Conservation (phyloP, 495 filamentous ascomycete genomes). For the Annulohypoxylon nitens region DNA sequence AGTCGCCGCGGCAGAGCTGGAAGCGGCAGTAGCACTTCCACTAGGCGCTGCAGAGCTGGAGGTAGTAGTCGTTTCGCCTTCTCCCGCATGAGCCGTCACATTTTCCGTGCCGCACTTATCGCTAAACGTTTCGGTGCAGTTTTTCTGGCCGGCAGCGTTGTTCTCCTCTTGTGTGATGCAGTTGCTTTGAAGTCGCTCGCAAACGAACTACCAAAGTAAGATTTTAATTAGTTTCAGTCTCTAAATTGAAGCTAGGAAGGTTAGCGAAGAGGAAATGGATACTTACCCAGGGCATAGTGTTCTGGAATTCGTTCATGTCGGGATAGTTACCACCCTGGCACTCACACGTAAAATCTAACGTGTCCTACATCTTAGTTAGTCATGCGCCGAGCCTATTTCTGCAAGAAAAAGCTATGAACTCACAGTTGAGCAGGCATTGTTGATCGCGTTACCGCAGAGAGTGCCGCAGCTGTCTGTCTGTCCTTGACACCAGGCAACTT, state of each 20-base stretch:
- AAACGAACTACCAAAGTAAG: conserved; percentile 49
- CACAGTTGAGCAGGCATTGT: conserved; percentile 53
- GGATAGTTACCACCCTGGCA: conserved; percentile 52
- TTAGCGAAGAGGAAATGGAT: neutral
- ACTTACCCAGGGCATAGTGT: conserved; percentile 55
- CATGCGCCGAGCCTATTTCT: conserved; percentile 3
- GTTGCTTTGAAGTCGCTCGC: conserved; percentile 50
- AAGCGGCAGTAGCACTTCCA: conserved; percentile 33
- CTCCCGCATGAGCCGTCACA: conserved; percentile 52
- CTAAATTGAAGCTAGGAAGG: neutral
- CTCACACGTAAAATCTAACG: conserved; percentile 53
- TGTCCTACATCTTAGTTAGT: conserved; percentile 36
- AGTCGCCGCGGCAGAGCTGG: conserved; percentile 31
- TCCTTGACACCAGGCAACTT: conserved; percentile 55
- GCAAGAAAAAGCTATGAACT: conserved; percentile 22
- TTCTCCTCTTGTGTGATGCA: conserved; percentile 51
- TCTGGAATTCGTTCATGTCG: conserved; percentile 52
- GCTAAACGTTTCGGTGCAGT: conserved; percentile 49
- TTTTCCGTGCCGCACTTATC: conserved; percentile 54
- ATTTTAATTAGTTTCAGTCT: conserved; percentile 13
- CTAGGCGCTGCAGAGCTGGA: conserved; percentile 38
- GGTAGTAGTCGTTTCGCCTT: conserved; percentile 42
- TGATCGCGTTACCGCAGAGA: conserved; percentile 47
- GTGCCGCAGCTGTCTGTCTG: conserved; percentile 53
- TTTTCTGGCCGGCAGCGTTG: conserved; percentile 53